Base-by-base conservation (phyloP, 1,284 basidiomycete genomes). In the Flammula alnicola region DNA sequence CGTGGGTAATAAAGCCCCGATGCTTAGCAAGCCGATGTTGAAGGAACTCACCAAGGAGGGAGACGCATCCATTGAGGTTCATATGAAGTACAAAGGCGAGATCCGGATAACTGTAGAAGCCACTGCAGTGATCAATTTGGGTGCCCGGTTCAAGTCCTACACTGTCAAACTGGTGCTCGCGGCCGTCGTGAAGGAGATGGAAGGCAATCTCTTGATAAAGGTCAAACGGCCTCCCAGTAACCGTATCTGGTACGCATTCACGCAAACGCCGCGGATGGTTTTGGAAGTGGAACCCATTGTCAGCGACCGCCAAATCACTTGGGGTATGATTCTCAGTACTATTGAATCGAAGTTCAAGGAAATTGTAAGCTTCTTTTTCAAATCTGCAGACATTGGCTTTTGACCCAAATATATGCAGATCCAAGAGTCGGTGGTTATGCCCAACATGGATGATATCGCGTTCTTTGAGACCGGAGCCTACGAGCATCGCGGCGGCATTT, bases 191-290 rank as follows among this genome's bases (percentile, higher is more conserved):
- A 86, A 89, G 57, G 88, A 92, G 59, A 71, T 99, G 17, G 93
- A 97, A 59, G 96, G 96, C 12, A 96, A 97, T 64, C 66, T 98
- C 38, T 74, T 95, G 16, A 73, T 98, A 60, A 91, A 91, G 64
- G 84, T 98, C 59, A 99, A 98, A 68, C 83, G 87, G n/a, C 95
- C 97, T 8, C 97, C 97, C 1, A 93, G 89, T 63, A 96, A 91
- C 66, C 88, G 96, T 26, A 80, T 99, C 48, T 99, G 96, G 97
- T 99, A 95, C 70, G 95, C 93, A 1, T 99, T 99, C 67, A 97
- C 95, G n/a, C 79, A 88, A 55, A 83, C 86, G 70, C 96, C 97
- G 0, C 84, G 85, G 64, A 90, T 98, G 81, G 88, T 92, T 20
- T 72, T 98, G 59, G 83, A 87, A 55, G 88, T 98, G 47, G 90